Evolutionary conservation across 169 alveolate genomes (phyloP).

Genomic region (Babesia bovis): DNA sequence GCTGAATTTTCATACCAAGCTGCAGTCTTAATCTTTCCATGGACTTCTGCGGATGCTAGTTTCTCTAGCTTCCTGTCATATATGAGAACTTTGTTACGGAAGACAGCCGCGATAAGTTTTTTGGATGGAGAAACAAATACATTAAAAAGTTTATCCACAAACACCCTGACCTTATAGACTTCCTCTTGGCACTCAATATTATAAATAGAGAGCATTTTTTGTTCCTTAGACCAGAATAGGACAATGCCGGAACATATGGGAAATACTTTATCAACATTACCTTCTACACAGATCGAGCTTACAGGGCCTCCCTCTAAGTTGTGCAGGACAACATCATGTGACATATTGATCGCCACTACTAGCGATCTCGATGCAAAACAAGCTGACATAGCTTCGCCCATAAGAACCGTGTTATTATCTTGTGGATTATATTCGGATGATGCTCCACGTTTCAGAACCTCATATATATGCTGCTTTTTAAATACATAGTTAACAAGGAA

Average conservation of each 20-base stretch:
- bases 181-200: not conserved
- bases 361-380: constrained; percentile 26
- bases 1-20: constrained; percentile 70
- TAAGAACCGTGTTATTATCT: not conserved
- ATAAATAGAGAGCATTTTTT: constrained; percentile 17
- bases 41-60: constrained; percentile 57
- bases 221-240: constrained; percentile 20
- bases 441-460: not conserved
- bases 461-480: constrained; percentile 14
- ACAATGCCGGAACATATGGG: constrained; percentile 34
- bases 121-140: constrained; percentile 61
- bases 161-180: not conserved
- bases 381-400: constrained; percentile 26
- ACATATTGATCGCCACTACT: constrained; percentile 13
- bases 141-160: constrained; percentile 55
- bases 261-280: constrained; percentile 29
- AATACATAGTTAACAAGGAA: constrained; percentile 23
- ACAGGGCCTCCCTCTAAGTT: constrained; percentile 6
- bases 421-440: not conserved
- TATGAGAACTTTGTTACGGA: constrained; percentile 65
- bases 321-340: not conserved
- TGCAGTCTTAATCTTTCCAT: constrained; percentile 69
- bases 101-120: constrained; percentile 67
- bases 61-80: constrained; percentile 65
- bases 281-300: not conserved